Conservation (phyloP, 2,329 filamentous ascomycete species). For the Aspergillus sp. region DNA sequence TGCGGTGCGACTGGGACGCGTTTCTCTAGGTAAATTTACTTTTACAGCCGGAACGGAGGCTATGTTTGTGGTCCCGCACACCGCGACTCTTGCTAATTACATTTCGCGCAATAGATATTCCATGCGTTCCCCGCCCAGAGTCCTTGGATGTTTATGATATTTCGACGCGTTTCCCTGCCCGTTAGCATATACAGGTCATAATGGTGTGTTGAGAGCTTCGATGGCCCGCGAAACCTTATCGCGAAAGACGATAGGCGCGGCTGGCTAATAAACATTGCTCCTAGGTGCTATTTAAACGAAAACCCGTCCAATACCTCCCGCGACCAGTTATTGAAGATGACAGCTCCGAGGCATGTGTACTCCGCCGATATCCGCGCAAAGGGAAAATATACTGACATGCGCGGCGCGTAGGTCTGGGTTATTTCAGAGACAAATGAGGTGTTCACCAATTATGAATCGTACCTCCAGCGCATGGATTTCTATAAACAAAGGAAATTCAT, state of each 20-base stretch:
- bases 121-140: not conserved
- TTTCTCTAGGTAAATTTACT: conserved; percentile 18
- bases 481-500: conserved; percentile 93
- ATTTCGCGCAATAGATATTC: not conserved
- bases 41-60: not conserved
- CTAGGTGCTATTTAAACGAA: conserved; percentile 93
- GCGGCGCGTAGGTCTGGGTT: conserved; percentile 72
- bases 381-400: conserved; percentile 12
- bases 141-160: conserved; percentile 21
- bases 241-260: not conserved
- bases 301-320: conserved; percentile 81
- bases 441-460: conserved; percentile 85
- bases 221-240: not conserved
- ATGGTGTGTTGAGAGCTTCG: conserved; percentile 31
- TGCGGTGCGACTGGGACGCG: conserved; percentile 25
- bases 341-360: conserved; percentile 69
- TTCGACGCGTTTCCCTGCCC: conserved; percentile 23
- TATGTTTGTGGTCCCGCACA: not conserved
- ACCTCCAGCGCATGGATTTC: conserved; percentile 83
- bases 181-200: conserved; percentile 17
- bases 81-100: conserved; percentile 1
- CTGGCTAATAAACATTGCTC: conserved; percentile 20
- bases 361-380: conserved; percentile 6
- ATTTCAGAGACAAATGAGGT: conserved; percentile 88
- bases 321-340: conserved; percentile 74